Evolutionary conservation across 2,329 filamentous ascomycete species (phyloP).

Genomic region (Apiospora phragmitis): DNA sequence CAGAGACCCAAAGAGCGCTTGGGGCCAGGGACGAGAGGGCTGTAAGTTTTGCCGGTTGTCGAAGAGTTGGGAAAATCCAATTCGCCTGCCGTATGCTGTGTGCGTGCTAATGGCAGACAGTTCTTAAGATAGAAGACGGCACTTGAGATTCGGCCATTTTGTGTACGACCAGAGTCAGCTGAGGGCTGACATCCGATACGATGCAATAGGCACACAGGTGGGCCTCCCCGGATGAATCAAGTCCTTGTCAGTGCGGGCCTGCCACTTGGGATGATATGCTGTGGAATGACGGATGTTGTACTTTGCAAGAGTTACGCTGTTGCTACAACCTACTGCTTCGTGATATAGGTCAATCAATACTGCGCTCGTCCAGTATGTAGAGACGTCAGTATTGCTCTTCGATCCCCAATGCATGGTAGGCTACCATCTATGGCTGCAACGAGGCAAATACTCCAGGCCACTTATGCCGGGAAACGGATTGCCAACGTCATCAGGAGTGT

Average conservation of each 20-base stretch:
- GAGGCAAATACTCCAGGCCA: background rate
- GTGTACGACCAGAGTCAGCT: background rate
- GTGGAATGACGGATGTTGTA: background rate
- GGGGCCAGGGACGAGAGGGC: background rate
- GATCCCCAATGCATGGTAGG: background rate
- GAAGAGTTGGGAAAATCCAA: background rate
- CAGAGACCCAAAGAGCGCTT: background rate
- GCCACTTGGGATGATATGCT: background rate
- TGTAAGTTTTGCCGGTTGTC: background rate
- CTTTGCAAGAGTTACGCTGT: background rate
- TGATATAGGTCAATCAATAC: background rate
- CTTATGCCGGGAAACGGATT: background rate
- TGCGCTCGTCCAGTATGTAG: background rate
- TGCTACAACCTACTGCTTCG: background rate
- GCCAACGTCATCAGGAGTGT: background rate
- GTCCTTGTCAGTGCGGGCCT: background rate
- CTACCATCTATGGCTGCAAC: background rate
- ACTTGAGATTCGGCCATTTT: background rate
- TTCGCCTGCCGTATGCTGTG: background rate
- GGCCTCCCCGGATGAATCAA: slow-evolving; percentile 1
- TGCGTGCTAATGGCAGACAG: background rate
- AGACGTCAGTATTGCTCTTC: background rate
- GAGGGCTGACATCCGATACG: slow-evolving; percentile 1
- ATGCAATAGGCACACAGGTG: background rate
- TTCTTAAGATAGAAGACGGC: background rate